Conservation (phyloP, 2,329 filamentous ascomycete genomes). For the Colletotrichum tropicicola region DNA sequence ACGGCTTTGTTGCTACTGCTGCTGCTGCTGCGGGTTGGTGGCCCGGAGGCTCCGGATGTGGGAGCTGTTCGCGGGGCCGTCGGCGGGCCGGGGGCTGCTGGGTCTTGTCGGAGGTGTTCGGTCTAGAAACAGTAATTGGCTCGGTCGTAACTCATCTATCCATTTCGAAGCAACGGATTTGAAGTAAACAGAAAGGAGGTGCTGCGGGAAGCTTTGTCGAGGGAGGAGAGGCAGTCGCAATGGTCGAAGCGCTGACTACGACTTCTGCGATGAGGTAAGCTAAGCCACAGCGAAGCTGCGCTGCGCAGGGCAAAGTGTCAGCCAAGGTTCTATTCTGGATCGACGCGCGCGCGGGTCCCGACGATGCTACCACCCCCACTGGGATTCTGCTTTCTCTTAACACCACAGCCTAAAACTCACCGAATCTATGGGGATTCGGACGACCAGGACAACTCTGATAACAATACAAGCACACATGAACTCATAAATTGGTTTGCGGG, state of each 20-base stretch:
- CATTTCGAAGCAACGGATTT: constrained; percentile 9
- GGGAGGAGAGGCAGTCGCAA: constrained; percentile 1
- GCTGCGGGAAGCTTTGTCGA: neutral
- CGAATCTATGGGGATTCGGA: too few species aligned
- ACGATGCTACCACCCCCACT: neutral
- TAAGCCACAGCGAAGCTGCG: constrained; percentile 15
- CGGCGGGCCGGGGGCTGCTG: neutral
- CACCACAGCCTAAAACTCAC: neutral
- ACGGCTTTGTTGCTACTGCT: neutral
- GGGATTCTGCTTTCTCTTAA: neutral
- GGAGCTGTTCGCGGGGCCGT: constrained; percentile 11
- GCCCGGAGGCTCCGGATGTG: constrained; percentile 18
- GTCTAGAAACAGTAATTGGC: neutral
- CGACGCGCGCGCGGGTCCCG: constrained; percentile 5
- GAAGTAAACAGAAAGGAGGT: neutral
- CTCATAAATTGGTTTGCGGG: neutral
- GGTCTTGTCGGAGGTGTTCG: neutral
- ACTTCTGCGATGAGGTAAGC: constrained; percentile 29
- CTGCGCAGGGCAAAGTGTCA: neutral
- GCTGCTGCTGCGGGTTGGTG: too few species aligned
- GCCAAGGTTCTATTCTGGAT: constrained; percentile 12
- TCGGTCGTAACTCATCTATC: neutral
- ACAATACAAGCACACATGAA: too few species aligned
- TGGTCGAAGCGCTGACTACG: constrained; percentile 12
- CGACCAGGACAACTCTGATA: too few species aligned